phyloP scores from a whole-genome alignment of 2,329 filamentous ascomycete species.

The Podosphaera xanthii region DNA sequence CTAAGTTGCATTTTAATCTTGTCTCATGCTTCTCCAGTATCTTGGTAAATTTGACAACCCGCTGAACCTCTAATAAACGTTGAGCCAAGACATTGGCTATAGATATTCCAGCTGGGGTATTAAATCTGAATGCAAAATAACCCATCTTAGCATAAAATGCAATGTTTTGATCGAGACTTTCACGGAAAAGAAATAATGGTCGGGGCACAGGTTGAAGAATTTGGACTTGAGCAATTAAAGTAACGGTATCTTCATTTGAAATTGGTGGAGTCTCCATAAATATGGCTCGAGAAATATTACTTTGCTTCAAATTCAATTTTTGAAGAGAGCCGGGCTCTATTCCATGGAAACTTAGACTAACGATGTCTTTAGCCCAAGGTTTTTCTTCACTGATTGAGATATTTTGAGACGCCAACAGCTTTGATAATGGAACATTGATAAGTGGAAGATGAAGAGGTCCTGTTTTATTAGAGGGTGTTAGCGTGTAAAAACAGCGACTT shows the following conservation, averaged over 20 bases:
- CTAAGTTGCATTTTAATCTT: constrained; percentile 31
- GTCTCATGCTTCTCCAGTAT: constrained; percentile 34
- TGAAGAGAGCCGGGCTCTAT: constrained; percentile 6
- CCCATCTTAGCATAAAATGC: constrained; percentile 13
- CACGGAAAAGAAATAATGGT: constrained; percentile 10
- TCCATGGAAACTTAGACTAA: constrained; percentile 31
- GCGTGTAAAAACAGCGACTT: constrained; percentile 8
- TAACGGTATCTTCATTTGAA: constrained; percentile 8
- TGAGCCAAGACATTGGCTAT: constrained; percentile 13
- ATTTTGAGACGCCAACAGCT: constrained; percentile 12
- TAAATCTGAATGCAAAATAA: constrained; percentile 14
- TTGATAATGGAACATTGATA: constrained; percentile 11
- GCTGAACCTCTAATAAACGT: constrained; percentile 32
- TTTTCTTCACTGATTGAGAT: constrained; percentile 7
- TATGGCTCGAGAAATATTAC: neutral
- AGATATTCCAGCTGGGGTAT: constrained; percentile 13
- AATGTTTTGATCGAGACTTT: constrained; percentile 15
- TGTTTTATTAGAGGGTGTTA: constrained; percentile 12
- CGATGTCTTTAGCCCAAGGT: constrained; percentile 34
- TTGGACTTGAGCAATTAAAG: constrained; percentile 14
- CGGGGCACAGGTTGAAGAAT: constrained; percentile 12
- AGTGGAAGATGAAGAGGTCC: constrained; percentile 11
- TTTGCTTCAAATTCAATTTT: too few species aligned
- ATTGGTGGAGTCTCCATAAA: neutral
- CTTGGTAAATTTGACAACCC: constrained; percentile 46